Conservation (phyloP, 1,139 yeast genomes). For the Sugiyamaella neomexicana region DNA sequence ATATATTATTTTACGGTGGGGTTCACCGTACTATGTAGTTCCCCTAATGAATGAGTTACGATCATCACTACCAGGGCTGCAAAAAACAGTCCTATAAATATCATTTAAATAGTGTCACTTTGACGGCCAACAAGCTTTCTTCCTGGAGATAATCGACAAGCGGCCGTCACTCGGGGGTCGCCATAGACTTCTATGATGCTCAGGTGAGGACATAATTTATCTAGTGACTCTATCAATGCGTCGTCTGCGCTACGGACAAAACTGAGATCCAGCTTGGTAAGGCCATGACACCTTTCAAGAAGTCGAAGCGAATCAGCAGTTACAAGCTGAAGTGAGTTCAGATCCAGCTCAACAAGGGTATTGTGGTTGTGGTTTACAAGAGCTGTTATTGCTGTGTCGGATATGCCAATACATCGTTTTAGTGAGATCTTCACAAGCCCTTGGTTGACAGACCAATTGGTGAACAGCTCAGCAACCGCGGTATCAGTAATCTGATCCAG, state of each 20-base stretch:
- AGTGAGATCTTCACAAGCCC: constrained; percentile 65
- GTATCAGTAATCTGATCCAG: constrained; percentile 66
- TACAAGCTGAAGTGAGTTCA: constrained; percentile 69
- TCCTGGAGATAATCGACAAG: constrained; percentile 48
- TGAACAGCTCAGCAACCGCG: constrained; percentile 60
- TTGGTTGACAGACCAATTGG: constrained; percentile 52
- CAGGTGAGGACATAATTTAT: constrained; percentile 59
- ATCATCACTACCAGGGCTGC: background rate
- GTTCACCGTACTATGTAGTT: background rate
- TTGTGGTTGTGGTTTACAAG: constrained; percentile 62
- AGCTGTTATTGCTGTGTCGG: constrained; percentile 61
- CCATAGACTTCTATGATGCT: constrained; percentile 77
- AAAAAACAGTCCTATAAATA: background rate
- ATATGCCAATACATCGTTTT: constrained; percentile 63
- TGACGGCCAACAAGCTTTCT: constrained; percentile 75
- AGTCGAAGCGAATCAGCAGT: constrained; percentile 52
- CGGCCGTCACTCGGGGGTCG: constrained; percentile 62
- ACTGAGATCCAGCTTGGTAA: constrained; percentile 69
- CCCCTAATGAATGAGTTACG: constrained; percentile 7
- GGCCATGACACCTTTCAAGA: constrained; percentile 51
- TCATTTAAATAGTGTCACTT: constrained; percentile 54
- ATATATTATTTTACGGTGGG: background rate
- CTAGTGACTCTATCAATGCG: constrained; percentile 53
- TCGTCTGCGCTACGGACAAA: constrained; percentile 77
- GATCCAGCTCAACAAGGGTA: constrained; percentile 64